phyloP scores from a whole-genome alignment of 163 green algal genomes.

The Chlamydomonas reinhardtii region DNA sequence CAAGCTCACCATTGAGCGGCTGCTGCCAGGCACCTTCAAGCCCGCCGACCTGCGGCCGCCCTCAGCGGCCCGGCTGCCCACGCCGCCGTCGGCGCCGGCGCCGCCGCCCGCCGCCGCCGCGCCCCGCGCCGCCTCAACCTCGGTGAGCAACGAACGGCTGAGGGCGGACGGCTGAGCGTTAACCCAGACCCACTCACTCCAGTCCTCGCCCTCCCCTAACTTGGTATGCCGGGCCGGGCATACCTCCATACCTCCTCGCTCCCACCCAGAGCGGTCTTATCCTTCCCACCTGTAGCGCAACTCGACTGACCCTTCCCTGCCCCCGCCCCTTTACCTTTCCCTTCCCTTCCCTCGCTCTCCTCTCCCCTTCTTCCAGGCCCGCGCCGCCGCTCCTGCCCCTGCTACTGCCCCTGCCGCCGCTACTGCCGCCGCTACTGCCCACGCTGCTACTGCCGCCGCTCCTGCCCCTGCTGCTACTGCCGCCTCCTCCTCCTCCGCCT shows the following conservation, averaged over 20 bases:
- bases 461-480: not conserved
- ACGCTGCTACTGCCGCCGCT: not conserved
- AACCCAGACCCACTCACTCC: no score
- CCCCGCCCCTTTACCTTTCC: no score
- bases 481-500: not conserved
- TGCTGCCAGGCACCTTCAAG: constrained; percentile 22
- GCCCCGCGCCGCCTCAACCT: not conserved
- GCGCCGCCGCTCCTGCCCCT: not conserved
- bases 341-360: no score
- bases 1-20: constrained; percentile 32
- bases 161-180: no score
- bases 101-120: not conserved
- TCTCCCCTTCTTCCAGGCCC: not conserved
- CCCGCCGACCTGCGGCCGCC: not conserved
- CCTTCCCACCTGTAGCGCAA: no score
- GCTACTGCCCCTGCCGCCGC: not conserved
- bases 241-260: no score
- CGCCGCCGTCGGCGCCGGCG: not conserved
- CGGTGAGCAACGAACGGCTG: no score
- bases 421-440: not conserved
- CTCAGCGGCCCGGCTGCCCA: not conserved
- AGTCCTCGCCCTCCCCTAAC: no score
- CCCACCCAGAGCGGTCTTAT: no score
- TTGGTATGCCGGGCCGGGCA: no score
- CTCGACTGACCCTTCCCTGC: no score